Base-by-base conservation (phyloP, 2,329 filamentous ascomycete genomes). In the Talaromyces atroroseus region DNA sequence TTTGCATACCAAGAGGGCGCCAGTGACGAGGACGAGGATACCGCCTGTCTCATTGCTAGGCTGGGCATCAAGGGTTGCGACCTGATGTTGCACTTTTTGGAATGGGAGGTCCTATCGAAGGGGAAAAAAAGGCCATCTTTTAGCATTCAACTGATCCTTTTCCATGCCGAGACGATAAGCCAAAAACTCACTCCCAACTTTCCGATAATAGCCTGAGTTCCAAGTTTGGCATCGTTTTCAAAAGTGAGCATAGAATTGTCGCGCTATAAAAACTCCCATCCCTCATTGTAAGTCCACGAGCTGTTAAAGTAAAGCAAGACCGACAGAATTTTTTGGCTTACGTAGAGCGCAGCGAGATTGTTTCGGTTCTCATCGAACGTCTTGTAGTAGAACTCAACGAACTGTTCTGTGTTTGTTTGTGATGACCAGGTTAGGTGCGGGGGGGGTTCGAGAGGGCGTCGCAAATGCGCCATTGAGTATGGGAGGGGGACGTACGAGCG, bases 221-320 rank as follows among this genome's bases (percentile, higher is more conserved):
- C 92, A 67, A 84, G 79, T 59, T 83, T 74, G 14, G 87, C 84
- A 46, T 78, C 66, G 48, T 81, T 85, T 82, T 97, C 90, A 69
- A 96, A 97, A 51, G 92, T 96, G 75, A 97, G 81, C 88, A 96
- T 95, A 49, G 94, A 97, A 59, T 86, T 74, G 4, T 87, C 82
- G 68, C 88, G 85, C 90, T 96, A 65, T 68, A 16, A 14, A 36
- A 29, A n/a, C n/a, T 11, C 14, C 32, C 56, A 47, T 46, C 58
- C 60, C 61, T 40, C 48, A 24, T 47, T 12, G 40, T 44, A 44
- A 44, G 40, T 44, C 40, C 12, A 4, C n/a, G 36, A 18, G 42
- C 26, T 1, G 49, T 58, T 47, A 7, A 24, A 18, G 20, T 21
- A n/a, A 20, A n/a, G n/a, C n/a, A n/a, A 24, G 45, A n/a, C 45